These are phyloP conservation scores for Scedosporium aurantiacum DNA, from an alignment of 2,329 filamentous ascomycete genomes.

Conservation along the genomic window DNA sequence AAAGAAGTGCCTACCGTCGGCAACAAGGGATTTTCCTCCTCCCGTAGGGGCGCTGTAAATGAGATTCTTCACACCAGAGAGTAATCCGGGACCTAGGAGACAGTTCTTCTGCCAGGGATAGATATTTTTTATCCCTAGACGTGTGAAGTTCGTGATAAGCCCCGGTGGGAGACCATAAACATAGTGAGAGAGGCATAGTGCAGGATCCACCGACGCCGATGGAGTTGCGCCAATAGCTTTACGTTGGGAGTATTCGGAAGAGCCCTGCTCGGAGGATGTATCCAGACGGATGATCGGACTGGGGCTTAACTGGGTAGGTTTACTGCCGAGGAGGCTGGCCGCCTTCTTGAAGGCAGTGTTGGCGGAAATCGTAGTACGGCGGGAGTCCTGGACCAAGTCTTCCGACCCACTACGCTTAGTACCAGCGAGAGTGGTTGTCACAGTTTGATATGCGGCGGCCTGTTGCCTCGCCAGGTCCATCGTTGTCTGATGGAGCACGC, in stretches of 20 bases:
- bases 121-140: slow-evolving; percentile 59
- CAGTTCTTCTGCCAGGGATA: slow-evolving; percentile 75
- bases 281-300: slow-evolving; percentile 33
- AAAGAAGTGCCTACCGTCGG: slow-evolving; percentile 34
- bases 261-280: slow-evolving; percentile 10
- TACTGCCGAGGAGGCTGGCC: background rate
- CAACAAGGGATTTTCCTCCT: slow-evolving; percentile 67
- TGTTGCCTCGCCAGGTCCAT: background rate
- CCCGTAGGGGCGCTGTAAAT: slow-evolving; percentile 74
- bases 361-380: background rate
- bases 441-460: background rate
- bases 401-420: background rate
- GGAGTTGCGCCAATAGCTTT: slow-evolving; percentile 41
- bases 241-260: slow-evolving; percentile 48
- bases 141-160: slow-evolving; percentile 53
- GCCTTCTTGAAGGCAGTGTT: background rate
- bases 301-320: slow-evolving; percentile 21
- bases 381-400: background rate
- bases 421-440: background rate
- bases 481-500: background rate
- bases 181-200: slow-evolving; percentile 50
- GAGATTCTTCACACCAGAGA: slow-evolving; percentile 55
- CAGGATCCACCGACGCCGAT: slow-evolving; percentile 36
- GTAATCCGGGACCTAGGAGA: slow-evolving; percentile 53
- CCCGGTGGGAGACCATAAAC: slow-evolving; percentile 49